Conservation (phyloP, 257 asterid species). For the Solanum gracilifrons region DNA sequence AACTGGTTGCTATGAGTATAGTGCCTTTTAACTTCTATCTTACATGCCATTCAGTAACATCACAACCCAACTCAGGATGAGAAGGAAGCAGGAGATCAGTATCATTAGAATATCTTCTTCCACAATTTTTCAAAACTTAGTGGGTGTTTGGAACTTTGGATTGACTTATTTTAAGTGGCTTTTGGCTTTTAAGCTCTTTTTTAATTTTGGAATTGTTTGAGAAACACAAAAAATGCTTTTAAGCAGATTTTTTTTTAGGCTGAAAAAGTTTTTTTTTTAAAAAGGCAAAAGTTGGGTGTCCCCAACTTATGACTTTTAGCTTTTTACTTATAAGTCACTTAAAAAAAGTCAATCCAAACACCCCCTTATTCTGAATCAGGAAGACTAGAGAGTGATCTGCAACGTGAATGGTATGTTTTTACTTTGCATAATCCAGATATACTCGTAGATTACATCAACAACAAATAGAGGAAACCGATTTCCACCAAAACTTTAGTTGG, state of each 20-base stretch:
- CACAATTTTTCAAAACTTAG: background rate
- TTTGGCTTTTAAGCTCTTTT: background rate
- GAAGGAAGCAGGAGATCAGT: background rate
- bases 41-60: background rate
- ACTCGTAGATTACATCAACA: background rate
- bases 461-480: background rate
- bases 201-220: background rate
- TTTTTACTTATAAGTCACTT: background rate
- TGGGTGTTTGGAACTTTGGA: background rate
- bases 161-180: background rate
- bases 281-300: background rate
- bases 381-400: background rate
- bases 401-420: background rate
- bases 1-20: background rate
- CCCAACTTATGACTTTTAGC: background rate
- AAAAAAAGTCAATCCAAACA: background rate
- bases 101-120: background rate
- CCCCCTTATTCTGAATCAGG: background rate
- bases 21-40: background rate
- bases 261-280: too few relatives aligned
- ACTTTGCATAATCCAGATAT: background rate
- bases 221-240: background rate
- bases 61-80: background rate
- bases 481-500: background rate
- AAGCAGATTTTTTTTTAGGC: background rate